Evolutionary conservation across 495 filamentous ascomycete species (phyloP), one percentile per base, ranked within the genome.

Genomic region (Penicillium cinerascens): DNA sequence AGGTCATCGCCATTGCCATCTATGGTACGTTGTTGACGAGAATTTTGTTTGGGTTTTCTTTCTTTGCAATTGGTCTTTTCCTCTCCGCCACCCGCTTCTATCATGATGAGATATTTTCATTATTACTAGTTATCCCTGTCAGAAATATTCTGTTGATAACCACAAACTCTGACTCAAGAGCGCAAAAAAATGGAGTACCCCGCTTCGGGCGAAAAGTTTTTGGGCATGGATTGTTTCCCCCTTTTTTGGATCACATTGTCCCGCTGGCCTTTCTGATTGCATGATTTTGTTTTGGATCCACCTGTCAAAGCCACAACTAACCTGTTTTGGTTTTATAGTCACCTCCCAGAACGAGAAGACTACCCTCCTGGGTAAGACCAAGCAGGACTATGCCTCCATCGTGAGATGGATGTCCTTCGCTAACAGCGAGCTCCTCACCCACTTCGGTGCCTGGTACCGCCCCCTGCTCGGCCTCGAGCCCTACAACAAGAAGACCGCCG

Each of bases 261-360:
- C 50, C 50, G 46, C 52, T 59, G 42, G 22, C 49, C 33, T 46
- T 44, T 47, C 51, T 50, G 22, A 60, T 65, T 60, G 56, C 51
- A 53, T 54, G 37, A 54, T 47, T 40, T n/a, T 46, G n/a, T 47
- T 40, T 37, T 51, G 46, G 26, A 56, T 38, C 44, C 21, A 63
- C 40, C 36, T 56, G 33, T 51, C 33, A 54, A 47, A 33, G 50
- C 52, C 54, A 49, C 33, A 49, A 58, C 63, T 68, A 58, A 70
- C 63, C 56, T 55, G 62, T 59, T 44, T 52, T 55, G 55, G 27
- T 59, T 52, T 54, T 52, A 52, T 68, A 98, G 93, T 99, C 66
- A 90, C 93, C 68, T 96, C 93, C 63, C 93, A 99, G 79, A 97
- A 99, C 74, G 93, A 97, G 85, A 97, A 97, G 85, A 99, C 95